Conservation (phyloP, 1,284 basidiomycete species). For the Melampsora occidentalis region DNA sequence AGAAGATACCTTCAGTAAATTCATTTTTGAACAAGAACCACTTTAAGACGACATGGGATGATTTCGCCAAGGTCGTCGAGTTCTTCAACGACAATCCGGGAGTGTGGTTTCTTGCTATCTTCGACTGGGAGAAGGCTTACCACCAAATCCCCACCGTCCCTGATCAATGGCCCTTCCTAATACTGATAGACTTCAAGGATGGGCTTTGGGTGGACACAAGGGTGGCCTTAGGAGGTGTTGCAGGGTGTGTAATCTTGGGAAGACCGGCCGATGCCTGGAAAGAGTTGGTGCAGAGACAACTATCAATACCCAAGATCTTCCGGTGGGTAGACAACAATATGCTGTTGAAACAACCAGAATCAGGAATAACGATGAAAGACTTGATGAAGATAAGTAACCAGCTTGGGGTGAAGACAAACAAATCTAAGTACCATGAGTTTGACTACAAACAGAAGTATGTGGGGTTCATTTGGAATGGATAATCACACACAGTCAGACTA, state of each 20-base stretch:
- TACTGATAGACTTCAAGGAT: background rate
- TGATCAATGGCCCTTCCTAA: slow-evolving; percentile 13
- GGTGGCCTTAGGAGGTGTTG: slow-evolving; percentile 5
- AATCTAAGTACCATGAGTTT: background rate
- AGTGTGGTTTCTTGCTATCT: no score
- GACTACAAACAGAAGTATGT: background rate
- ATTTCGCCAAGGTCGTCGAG: background rate
- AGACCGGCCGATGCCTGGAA: background rate
- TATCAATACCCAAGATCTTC: background rate
- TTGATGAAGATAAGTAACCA: background rate
- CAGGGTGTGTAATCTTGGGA: slow-evolving; percentile 1
- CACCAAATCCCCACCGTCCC: background rate
- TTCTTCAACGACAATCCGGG: background rate
- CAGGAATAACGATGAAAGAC: background rate
- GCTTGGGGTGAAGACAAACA: background rate
- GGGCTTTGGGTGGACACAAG: background rate
- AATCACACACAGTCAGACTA: background rate
- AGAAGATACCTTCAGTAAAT: slow-evolving; percentile 1
- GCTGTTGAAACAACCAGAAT: background rate
- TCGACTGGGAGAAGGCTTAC: background rate
- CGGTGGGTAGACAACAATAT: background rate
- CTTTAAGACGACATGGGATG: slow-evolving; percentile 11
- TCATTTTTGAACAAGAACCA: background rate
- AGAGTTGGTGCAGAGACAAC: background rate
- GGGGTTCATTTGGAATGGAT: background rate